Conservation (phyloP, 371 early-diverging fungal species). For the Entomophthora muscae region DNA sequence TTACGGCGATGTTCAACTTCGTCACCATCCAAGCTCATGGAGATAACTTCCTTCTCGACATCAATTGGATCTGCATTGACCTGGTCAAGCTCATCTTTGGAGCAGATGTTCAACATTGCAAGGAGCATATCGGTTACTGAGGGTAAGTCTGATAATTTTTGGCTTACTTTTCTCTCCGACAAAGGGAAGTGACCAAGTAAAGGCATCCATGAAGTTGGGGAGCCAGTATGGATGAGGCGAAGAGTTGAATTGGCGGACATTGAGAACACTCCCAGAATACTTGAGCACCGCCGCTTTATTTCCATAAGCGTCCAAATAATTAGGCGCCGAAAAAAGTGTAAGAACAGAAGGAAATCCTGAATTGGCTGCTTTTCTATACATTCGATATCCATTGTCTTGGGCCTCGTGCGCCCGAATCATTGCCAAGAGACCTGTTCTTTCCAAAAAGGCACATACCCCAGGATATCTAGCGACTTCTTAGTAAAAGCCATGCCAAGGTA, state of each 20-base stretch:
- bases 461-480: constrained; percentile 41
- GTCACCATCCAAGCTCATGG: background rate
- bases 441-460: constrained; percentile 82
- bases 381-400: constrained; percentile 92
- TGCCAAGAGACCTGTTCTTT: constrained; percentile 75
- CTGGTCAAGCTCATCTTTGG: constrained; percentile 47
- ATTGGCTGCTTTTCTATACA: constrained; percentile 81
- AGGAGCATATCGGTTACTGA: constrained; percentile 89
- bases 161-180: constrained; percentile 88
- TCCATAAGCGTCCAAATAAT: constrained; percentile 92
- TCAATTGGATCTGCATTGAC: constrained; percentile 17
- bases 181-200: constrained; percentile 96
- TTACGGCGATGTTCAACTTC: constrained; percentile 46
- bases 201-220: no score
- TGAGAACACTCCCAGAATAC: constrained; percentile 92
- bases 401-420: constrained; percentile 97
- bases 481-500: background rate
- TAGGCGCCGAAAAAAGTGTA: constrained; percentile 95
- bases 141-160: background rate
- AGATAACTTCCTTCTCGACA: background rate
- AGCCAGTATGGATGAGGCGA: constrained; percentile 93
- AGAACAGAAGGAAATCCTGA: constrained; percentile 91
- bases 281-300: constrained; percentile 94
- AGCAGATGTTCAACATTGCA: constrained; percentile 78
- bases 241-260: constrained; percentile 58